Evolutionary conservation across 2,329 filamentous ascomycete genomes (phyloP).

Genomic region (Penicillium sp.): DNA sequence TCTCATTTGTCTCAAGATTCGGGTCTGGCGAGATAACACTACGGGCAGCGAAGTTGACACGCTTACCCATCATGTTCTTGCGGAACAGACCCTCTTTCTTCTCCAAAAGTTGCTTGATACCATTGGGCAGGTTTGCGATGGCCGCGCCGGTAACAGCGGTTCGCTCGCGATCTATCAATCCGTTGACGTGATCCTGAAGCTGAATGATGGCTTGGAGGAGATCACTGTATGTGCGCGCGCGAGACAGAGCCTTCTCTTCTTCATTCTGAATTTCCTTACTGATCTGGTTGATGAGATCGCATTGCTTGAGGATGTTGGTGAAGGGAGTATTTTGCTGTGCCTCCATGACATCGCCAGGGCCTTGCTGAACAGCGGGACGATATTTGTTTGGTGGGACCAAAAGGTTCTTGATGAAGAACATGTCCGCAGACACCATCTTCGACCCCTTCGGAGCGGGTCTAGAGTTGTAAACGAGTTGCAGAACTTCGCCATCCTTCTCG

Average conservation of each 20-base stretch:
- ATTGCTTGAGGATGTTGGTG: conserved; percentile 75
- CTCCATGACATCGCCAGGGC: conserved; percentile 78
- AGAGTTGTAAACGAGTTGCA: conserved; percentile 81
- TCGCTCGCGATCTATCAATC: conserved; percentile 84
- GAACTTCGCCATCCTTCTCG: conserved; percentile 77
- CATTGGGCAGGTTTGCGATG: conserved; percentile 77
- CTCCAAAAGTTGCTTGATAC: conserved; percentile 95
- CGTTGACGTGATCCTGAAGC: conserved; percentile 86
- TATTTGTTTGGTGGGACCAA: conserved; percentile 91
- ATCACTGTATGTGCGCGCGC: conserved; percentile 66
- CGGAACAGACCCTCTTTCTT: conserved; percentile 98
- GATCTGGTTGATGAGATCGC: conserved; percentile 70
- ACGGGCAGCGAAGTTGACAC: conserved; percentile 95
- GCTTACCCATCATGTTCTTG: conserved; percentile 99
- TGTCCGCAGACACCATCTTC: conserved; percentile 67
- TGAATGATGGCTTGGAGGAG: conserved; percentile 78
- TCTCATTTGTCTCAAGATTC: conserved; percentile 98
- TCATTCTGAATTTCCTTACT: conserved; percentile 64
- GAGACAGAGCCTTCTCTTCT: conserved; percentile 44
- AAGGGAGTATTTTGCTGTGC: conserved; percentile 85
- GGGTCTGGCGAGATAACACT: conserved; percentile 98
- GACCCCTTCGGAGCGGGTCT: conserved; percentile 61
- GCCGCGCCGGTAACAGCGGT: conserved; percentile 78
- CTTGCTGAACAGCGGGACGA: conserved; percentile 80
- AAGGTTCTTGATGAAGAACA: conserved; percentile 89